Conservation (phyloP, 2,329 filamentous ascomycete species). For the Paecilomyces variotii region DNA sequence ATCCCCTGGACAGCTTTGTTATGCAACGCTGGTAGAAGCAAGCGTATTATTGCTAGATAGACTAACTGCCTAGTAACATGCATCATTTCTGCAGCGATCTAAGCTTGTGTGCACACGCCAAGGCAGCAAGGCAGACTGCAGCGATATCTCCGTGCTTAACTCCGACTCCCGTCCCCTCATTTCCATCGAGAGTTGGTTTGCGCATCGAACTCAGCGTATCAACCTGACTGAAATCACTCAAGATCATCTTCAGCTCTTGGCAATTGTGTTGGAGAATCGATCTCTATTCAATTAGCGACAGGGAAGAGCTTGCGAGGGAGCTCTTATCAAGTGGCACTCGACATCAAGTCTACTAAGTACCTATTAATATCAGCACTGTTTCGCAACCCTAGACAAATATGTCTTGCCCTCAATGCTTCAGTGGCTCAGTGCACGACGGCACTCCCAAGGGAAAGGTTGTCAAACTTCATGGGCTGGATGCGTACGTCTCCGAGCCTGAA, state of each 20-base stretch:
- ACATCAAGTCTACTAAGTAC: background rate
- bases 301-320: background rate
- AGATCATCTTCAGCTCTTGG: background rate
- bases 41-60: background rate
- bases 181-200: background rate
- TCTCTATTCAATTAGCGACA: background rate
- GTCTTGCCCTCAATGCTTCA: conserved; percentile 36
- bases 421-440: conserved; percentile 40
- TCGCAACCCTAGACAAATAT: conserved; percentile 5
- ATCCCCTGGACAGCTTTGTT: background rate
- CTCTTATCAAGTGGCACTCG: background rate
- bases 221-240: background rate
- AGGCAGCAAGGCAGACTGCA: background rate
- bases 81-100: background rate
- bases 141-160: background rate
- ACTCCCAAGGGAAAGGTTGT: conserved; percentile 38
- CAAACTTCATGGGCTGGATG: conserved; percentile 41
- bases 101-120: background rate
- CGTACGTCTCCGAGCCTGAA: conserved; percentile 35
- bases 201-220: background rate
- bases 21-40: background rate
- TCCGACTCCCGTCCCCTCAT: background rate
- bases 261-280: background rate
- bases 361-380: background rate
- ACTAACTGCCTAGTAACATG: background rate